Conservation (phyloP, 371 early-diverging fungal genomes). For the Mortierella sp. region DNA sequence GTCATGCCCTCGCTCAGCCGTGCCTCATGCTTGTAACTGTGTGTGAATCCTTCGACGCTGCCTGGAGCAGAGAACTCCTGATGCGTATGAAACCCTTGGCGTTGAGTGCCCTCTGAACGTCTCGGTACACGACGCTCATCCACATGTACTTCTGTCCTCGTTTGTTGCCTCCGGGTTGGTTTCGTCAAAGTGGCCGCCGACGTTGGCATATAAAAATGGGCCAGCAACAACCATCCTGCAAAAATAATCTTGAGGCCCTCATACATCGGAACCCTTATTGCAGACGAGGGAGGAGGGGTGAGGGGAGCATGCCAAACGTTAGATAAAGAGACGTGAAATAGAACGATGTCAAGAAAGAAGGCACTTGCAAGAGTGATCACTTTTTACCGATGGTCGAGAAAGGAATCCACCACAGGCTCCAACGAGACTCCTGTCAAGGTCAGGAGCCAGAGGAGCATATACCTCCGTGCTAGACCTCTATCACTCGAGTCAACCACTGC, state of each 20-base stretch:
- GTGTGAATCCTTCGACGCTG: not conserved
- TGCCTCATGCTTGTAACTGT: not conserved
- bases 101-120: too few relatives aligned
- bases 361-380: not conserved
- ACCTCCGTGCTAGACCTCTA: constrained; percentile 33
- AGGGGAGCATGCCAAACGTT: not conserved
- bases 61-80: not conserved
- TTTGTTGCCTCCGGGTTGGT: not conserved
- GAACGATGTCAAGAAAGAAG: not conserved
- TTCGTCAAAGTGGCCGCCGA: not conserved
- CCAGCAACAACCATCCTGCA: constrained; percentile 40
- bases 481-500: constrained; percentile 39
- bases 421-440: constrained; percentile 31
- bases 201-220: constrained; percentile 31
- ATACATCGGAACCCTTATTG: constrained; percentile 30
- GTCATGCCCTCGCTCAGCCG: not conserved
- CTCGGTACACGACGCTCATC: not conserved
- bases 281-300: not conserved
- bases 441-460: constrained; percentile 44
- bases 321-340: not conserved
- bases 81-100: not conserved
- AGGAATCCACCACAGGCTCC: constrained; percentile 38
- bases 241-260: constrained; percentile 35
- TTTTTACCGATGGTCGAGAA: constrained; percentile 25
- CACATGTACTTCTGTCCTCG: not conserved